phyloP scores from a whole-genome alignment of 805 yeast genomes.

The Candida taoyuanica region DNA sequence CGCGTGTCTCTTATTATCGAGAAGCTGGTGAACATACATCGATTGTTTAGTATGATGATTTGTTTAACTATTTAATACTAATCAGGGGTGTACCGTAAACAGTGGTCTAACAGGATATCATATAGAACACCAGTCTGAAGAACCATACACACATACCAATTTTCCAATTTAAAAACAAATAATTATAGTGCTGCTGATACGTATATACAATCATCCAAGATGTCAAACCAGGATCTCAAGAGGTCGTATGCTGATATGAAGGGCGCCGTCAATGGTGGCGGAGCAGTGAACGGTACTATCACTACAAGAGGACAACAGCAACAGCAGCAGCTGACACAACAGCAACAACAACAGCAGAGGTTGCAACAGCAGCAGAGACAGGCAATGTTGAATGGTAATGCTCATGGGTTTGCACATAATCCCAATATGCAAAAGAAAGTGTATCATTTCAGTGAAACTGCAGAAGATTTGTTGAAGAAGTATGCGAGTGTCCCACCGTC shows the following conservation, averaged over 20 bases:
- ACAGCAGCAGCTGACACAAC: conserved; percentile 23
- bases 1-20: too few relatives aligned
- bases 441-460: conserved; percentile 62
- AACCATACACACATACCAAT: too few relatives aligned
- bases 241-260: conserved; percentile 21
- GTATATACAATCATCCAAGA: background rate
- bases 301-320: conserved; percentile 20
- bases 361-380: conserved; percentile 28
- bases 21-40: too few relatives aligned
- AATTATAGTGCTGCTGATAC: background rate
- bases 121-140: too few relatives aligned
- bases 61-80: too few relatives aligned
- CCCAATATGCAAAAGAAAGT: conserved; percentile 33
- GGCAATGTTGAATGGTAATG: conserved; percentile 29
- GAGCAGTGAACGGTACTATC: conserved; percentile 11
- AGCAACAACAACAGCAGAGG: conserved; percentile 20
- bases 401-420: conserved; percentile 19
- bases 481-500: conserved; percentile 77
- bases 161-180: too few relatives aligned
- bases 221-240: conserved; percentile 13
- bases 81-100: too few relatives aligned
- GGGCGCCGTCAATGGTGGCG: conserved; percentile 6
- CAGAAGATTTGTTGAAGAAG: conserved; percentile 69
- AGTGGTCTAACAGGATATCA: too few relatives aligned
- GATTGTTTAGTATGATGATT: too few relatives aligned